Percentiles rank a stretch among this genome's conserved stretches.
Conservation (phyloP, 352 stramenopile genomes). For the Phytophthora melonis region DNA sequence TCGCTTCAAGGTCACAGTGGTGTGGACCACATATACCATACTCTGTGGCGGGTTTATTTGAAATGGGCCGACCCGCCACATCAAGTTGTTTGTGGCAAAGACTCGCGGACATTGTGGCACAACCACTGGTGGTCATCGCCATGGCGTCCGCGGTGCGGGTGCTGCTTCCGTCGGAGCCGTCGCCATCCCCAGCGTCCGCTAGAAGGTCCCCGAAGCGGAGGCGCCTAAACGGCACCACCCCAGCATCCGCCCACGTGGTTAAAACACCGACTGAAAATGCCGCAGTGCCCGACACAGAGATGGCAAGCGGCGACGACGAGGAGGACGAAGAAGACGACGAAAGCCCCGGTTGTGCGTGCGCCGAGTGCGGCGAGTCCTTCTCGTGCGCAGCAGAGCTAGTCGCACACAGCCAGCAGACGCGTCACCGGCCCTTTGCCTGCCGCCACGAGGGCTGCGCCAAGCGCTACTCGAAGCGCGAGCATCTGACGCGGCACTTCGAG, state of each 20-base stretch:
- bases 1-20: not conserved
- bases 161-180: slow-evolving; percentile 12
- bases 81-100: not conserved
- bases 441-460: slow-evolving; percentile 50
- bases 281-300: not conserved
- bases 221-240: slow-evolving; percentile 10
- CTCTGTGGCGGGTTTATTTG: too few species aligned
- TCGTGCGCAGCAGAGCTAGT: slow-evolving; percentile 1
- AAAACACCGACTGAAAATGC: slow-evolving; percentile 1
- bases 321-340: not conserved
- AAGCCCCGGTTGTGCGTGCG: slow-evolving; percentile 5
- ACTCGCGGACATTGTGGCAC: not conserved
- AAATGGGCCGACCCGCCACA: too few species aligned
- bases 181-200: not conserved
- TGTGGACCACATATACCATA: too few species aligned
- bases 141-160: slow-evolving; percentile 24
- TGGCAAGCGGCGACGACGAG: slow-evolving; percentile 3
- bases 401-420: slow-evolving; percentile 25
- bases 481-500: slow-evolving; percentile 62
- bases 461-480: slow-evolving; percentile 72
- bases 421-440: slow-evolving; percentile 54
- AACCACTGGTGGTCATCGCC: not conserved
- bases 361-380: slow-evolving; percentile 31
- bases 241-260: not conserved
- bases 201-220: slow-evolving; percentile 17